Evolutionary conservation across 495 filamentous ascomycete species (phyloP), one percentile per base, ranked within the genome.

Genomic region (Talaromyces borbonicus): DNA sequence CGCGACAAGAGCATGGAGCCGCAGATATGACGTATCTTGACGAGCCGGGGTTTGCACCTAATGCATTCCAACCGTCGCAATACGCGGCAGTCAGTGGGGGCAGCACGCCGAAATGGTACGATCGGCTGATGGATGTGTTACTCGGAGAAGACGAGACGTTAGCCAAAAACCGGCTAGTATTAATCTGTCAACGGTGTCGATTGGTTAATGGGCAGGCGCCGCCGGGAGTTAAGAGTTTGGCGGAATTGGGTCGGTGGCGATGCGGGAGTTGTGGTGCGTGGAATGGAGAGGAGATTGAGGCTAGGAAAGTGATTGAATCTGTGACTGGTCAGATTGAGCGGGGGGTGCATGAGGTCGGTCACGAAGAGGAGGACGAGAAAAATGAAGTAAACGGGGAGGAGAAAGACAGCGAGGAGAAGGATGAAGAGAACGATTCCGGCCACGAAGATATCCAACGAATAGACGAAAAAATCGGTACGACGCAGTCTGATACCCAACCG

Each of bases 121-220:
- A 98, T 56, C 80, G 92, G 33, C 77, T 98, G 25, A 63, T 97
- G 30, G 92, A 98, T 56, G 80, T 94, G 4, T 74, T 99, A 24
- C 71, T 99, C 0, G 92, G 92, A 18, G 92, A 99, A 61, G 92
- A 99, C 53, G 92, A 99, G 64, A 90, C 85, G 30, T 81, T 84
- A 20, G 78, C 93, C 0, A 90, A 86, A 63, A 95, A 96, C 64
- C 78, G 92, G 4, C 78, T 94, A 42, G 92, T 82, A 20, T 62
- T 99, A 54, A 92, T 99, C 41, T 99, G 92, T 66, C 50, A 58
- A 16, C 67, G 74, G 16, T 99, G 92, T 57, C 73, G 87, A 20
- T 75, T 96, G 8, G 90, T 99, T 25, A 99, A 99, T 57, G 92
- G 92, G 3, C 90, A 95, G 56, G 92, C 93, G 2, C 90, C 92